These are phyloP conservation scores for Quambalaria eucalypti DNA, from an alignment of 1,284 basidiomycete species.

Conservation along the genomic window DNA sequence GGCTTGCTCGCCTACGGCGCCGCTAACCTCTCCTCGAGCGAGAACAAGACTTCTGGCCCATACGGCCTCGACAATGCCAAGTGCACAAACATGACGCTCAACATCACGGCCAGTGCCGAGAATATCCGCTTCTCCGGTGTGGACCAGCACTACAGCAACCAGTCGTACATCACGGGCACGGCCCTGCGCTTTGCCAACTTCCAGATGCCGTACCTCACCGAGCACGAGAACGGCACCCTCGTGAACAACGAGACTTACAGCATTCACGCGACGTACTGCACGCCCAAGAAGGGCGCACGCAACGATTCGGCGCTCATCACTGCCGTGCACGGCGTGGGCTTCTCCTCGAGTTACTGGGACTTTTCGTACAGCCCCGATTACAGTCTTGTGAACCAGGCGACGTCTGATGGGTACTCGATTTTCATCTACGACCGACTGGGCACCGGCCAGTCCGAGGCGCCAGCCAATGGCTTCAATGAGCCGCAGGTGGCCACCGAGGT, in stretches of 20 bases:
- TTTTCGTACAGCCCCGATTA: constrained; percentile 11
- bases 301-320: constrained; percentile 13
- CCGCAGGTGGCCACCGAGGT: constrained; percentile 47
- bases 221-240: constrained; percentile 17
- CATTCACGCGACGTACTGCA: constrained; percentile 21
- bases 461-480: constrained; percentile 33
- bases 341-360: constrained; percentile 26
- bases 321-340: constrained; percentile 24
- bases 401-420: constrained; percentile 18
- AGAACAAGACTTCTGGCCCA: constrained; percentile 9
- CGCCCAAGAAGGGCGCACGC: constrained; percentile 6
- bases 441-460: constrained; percentile 38
- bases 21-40: constrained; percentile 1
- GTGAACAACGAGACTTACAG: constrained; percentile 10
- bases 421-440: constrained; percentile 48
- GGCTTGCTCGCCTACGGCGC: background rate
- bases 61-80: constrained; percentile 19
- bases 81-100: constrained; percentile 12
- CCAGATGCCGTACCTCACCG: constrained; percentile 4
- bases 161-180: constrained; percentile 18
- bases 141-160: constrained; percentile 15
- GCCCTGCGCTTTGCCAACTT: constrained; percentile 12
- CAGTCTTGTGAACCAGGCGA: constrained; percentile 21
- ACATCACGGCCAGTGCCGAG: constrained; percentile 10
- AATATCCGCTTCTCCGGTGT: constrained; percentile 18